Percentiles rank a stretch among this genome's conserved stretches.
phyloP scores from a whole-genome alignment of 176 grass and related monocot species.

The Alopecurus myosuroides region DNA sequence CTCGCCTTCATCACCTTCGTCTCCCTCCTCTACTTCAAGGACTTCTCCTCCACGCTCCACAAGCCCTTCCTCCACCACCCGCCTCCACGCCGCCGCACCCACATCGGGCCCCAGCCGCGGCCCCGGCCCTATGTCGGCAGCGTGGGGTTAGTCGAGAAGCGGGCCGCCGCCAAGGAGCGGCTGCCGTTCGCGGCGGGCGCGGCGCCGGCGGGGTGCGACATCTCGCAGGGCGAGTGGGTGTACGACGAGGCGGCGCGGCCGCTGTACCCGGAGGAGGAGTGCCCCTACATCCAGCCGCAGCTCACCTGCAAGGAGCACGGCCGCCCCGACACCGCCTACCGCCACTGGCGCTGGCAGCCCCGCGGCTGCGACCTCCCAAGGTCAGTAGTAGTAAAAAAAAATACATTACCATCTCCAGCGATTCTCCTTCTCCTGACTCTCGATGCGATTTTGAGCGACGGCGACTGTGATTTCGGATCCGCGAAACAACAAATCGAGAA shows the following conservation, averaged over 20 bases:
- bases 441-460: background rate
- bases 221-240: slow-evolving; percentile 62
- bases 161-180: background rate
- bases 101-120: background rate
- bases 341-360: slow-evolving; percentile 83
- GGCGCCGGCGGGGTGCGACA: slow-evolving; percentile 40
- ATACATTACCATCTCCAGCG: background rate
- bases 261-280: slow-evolving; percentile 66
- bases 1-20: slow-evolving; percentile 81
- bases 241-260: slow-evolving; percentile 72
- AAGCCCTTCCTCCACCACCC: slow-evolving; percentile 47
- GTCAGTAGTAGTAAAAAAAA: background rate
- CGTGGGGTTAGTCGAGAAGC: background rate
- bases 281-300: slow-evolving; percentile 91
- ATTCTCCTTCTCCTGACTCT: background rate
- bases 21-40: slow-evolving; percentile 74
- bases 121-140: background rate
- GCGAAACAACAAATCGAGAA: background rate
- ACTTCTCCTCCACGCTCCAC: slow-evolving; percentile 64
- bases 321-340: slow-evolving; percentile 67
- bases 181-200: background rate
- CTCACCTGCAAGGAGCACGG: slow-evolving; percentile 77
- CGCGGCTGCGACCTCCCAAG: slow-evolving; percentile 69
- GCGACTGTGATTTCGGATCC: background rate
- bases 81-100: background rate